Percentiles rank a stretch among this genome's conserved stretches.
phyloP scores from a whole-genome alignment of 1,284 basidiomycete genomes.

The Pseudozyma sp. region DNA sequence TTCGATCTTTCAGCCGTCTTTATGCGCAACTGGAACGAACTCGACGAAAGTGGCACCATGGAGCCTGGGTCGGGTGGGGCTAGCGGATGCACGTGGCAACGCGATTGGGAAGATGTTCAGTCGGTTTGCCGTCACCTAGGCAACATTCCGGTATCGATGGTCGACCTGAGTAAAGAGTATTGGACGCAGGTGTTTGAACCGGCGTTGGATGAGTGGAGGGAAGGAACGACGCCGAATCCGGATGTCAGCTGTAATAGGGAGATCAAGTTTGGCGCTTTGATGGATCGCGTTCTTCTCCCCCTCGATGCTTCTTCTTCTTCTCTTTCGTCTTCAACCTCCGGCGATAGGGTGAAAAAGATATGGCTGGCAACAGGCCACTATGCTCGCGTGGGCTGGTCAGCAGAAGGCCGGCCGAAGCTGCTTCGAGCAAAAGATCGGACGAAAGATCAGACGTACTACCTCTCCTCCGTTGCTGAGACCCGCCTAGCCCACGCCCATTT shows the following conservation, averaged over 20 bases:
- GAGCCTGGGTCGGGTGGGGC: slow-evolving; percentile 66
- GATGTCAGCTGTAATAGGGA: slow-evolving; percentile 93
- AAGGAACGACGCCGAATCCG: slow-evolving; percentile 80
- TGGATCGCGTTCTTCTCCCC: slow-evolving; percentile 71
- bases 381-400: slow-evolving; percentile 75
- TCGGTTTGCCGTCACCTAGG: slow-evolving; percentile 78
- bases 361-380: slow-evolving; percentile 92
- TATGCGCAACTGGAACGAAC: slow-evolving; percentile 87
- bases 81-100: slow-evolving; percentile 89
- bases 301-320: background rate
- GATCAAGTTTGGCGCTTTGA: slow-evolving; percentile 91
- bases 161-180: slow-evolving; percentile 59
- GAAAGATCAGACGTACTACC: slow-evolving; percentile 96
- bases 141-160: slow-evolving; percentile 73
- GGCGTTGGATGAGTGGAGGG: slow-evolving; percentile 56
- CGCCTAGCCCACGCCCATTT: slow-evolving; percentile 76
- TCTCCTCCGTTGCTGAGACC: slow-evolving; percentile 72
- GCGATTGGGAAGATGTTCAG: slow-evolving; percentile 91
- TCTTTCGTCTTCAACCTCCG: slow-evolving; percentile 7
- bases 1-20: slow-evolving; percentile 80
- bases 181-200: slow-evolving; percentile 66
- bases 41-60: slow-evolving; percentile 74
- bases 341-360: slow-evolving; percentile 47
- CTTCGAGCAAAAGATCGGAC: slow-evolving; percentile 60
- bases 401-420: slow-evolving; percentile 27